These are phyloP conservation scores for Candida orba DNA, from an alignment of 805 yeast genomes.

Conservation along the genomic window DNA sequence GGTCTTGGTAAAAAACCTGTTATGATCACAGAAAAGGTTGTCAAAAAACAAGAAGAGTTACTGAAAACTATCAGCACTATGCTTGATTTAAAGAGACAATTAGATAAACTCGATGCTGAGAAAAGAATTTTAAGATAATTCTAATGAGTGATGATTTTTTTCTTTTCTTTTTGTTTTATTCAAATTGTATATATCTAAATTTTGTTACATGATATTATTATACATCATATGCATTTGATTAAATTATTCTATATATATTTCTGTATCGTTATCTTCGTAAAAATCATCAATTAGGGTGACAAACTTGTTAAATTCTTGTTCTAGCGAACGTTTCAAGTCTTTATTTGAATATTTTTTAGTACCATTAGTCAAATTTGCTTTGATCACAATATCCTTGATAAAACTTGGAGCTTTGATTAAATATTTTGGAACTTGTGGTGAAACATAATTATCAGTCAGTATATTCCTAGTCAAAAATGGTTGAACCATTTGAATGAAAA, in stretches of 20 bases:
- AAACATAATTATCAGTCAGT: constrained; percentile 5
- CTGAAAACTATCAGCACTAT: constrained; percentile 62
- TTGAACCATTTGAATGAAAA: constrained; percentile 8
- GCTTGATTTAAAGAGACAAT: constrained; percentile 78
- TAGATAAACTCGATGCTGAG: constrained; percentile 84
- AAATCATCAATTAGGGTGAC: constrained; percentile 3
- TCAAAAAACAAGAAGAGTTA: constrained; percentile 69
- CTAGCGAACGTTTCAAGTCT: not conserved
- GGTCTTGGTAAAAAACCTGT: constrained; percentile 77
- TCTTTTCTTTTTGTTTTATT: no score
- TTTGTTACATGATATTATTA: no score
- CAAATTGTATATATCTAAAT: not conserved
- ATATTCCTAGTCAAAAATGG: constrained; percentile 10
- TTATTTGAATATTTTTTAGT: not conserved
- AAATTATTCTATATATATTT: not conserved
- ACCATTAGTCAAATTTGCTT: constrained; percentile 12
- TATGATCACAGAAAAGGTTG: constrained; percentile 77
- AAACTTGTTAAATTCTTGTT: not conserved
- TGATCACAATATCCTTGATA: constrained; percentile 10
- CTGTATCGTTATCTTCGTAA: constrained; percentile 2
- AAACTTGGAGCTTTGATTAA: constrained; percentile 13
- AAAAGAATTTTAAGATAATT: constrained; percentile 37
- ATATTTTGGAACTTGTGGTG: constrained; percentile 6
- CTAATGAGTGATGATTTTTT: not conserved
- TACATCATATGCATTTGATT: not conserved